Base-by-base conservation (phyloP, 192 early-diverging fungal species). In the Backusella luteola region DNA sequence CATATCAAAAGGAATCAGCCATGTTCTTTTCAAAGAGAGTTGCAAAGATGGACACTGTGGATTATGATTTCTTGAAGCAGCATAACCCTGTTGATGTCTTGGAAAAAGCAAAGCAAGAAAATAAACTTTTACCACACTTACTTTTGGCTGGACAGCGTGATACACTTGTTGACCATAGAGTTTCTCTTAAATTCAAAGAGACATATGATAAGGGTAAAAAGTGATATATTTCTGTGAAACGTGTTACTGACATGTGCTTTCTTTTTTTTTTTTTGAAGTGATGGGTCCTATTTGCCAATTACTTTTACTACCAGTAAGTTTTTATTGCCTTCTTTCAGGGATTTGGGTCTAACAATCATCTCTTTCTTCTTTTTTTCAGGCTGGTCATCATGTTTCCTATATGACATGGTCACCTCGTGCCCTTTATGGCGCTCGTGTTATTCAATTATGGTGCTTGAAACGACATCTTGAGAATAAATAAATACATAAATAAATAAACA, bases 11-110 rank as follows among this genome's bases (percentile, higher is more conserved):
- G 6, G n/a, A 34, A 14, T 35, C 26, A 15, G 26, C 56, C 9
- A 3, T 59, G 26, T 82, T 73, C 70, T 82, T 82, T 76, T 41
- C 71, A 23, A 38, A 70, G 15, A 38, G 56, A 35, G 73, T 75
- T 21, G 73, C 67, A 12, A 44, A 46, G 21, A 3, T 56, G 4
- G 49, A 34, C 4, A 53, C 34, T 23, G 12, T 79, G 21, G 77
- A 79, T 29, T 17, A 46, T 9, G 66, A 68, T 0, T 71, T 79
- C 23, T 17, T 79, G 4, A 36, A 69, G 34, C 11, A 34, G 5
- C 77, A 79, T 23, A 68, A 66, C n/a, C 77, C 77, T 52, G 34
- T 38, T 32, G 29, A 21, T 34, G 15, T 73, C 6, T 6, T 79
- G 5, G 36, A 39, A 32, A 67, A 73, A 2, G 59, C 44, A 21